Base-by-base conservation (phyloP, 768 basidiomycete species). In the Leucosporidium scottii region DNA sequence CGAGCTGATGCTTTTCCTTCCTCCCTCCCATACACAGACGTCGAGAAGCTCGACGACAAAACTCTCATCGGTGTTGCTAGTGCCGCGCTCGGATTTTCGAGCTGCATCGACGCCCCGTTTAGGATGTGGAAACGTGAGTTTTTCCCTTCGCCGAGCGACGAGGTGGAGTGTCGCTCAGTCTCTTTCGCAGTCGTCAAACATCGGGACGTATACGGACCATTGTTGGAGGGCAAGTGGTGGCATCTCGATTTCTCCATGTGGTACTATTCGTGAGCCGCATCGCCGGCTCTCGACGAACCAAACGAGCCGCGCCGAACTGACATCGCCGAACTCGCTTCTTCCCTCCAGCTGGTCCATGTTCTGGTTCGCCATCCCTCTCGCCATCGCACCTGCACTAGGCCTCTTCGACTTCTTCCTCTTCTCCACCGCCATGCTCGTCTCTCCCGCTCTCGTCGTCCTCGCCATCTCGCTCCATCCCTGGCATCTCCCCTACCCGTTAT, bases 31-130 rank as follows among this genome's bases (percentile, higher is more conserved):
- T 36, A 9, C 34, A 21, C 50, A 67, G 27, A 59, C 60, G 62
- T 48, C 21, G 28, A 44, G 25, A 39, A n/a, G 13, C 39, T 68
- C 18, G 44, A 36, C 20, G 67, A 60, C 50, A 53, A 63, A 28
- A 59, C 55, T n/a, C 50, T 68, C 21, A 69, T 75, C 39, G 75
- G 75, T 9, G 71, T 75, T 36, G 68, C 67, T 3, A 59, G 58
- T 0, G 75, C 71, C 1, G 68, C 72, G 0, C 61, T 76, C 12
- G 75, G 75, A 13, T 39, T 74, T 0, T 69, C 64, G n/a, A 51
- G 48, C 18, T 74, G 73, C 47, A 74, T 76, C 47, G 75, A 76
- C 31, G 73, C 69, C 0, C 75, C 75, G 17, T 71, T 75, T 25
- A 60, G 75, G 58, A 59, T 74, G n/a, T 74, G 61, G 64, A 69